Percentiles rank a stretch among this genome's conserved stretches.
phyloP scores from a whole-genome alignment of 2,329 filamentous ascomycete species.

The Alternaria tenuissima region DNA sequence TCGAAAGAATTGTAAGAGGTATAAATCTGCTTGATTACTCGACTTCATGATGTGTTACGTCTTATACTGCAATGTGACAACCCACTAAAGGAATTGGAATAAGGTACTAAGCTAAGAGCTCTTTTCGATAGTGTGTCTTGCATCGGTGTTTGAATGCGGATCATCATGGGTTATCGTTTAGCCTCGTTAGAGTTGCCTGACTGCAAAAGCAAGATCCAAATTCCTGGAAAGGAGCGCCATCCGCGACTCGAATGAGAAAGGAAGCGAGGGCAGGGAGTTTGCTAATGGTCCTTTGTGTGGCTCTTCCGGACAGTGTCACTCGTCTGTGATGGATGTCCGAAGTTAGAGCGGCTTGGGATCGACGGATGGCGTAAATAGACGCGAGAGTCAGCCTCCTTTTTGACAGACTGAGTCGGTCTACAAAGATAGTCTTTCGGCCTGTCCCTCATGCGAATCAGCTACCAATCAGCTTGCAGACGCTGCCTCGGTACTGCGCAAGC shows the following conservation, averaged over 20 bases:
- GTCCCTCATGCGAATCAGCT: neutral
- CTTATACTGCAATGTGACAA: neutral
- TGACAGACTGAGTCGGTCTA: neutral
- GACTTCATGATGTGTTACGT: neutral
- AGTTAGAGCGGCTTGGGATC: neutral
- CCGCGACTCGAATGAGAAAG: neutral
- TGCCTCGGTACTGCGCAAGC: constrained; percentile 1
- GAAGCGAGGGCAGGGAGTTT: neutral
- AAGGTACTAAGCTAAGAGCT: neutral
- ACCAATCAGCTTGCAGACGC: neutral
- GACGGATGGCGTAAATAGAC: neutral
- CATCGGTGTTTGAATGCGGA: neutral
- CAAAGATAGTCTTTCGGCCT: neutral
- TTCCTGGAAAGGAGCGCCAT: neutral
- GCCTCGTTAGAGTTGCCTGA: neutral
- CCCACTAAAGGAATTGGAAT: neutral
- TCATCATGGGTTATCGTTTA: neutral
- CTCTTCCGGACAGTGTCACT: neutral
- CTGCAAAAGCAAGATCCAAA: neutral
- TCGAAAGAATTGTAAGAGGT: neutral
- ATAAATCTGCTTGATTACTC: neutral
- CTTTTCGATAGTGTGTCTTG: neutral
- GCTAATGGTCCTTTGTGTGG: neutral
- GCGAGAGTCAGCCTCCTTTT: neutral
- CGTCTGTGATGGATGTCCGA: neutral